These are phyloP conservation scores for Phytophthora palmivora DNA, from an alignment of 352 stramenopile genomes.

Conservation along the genomic window DNA sequence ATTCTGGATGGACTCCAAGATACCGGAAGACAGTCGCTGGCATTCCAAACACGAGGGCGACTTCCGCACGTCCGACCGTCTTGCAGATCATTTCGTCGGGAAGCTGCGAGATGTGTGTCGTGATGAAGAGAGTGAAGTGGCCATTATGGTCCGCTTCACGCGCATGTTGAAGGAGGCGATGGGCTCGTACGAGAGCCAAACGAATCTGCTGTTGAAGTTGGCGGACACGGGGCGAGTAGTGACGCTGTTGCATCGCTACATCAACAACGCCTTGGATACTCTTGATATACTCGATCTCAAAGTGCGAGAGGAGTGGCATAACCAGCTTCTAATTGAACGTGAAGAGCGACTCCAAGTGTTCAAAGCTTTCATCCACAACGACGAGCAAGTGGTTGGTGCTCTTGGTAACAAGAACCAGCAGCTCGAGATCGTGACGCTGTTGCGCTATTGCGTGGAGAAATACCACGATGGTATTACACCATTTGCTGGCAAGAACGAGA, in stretches of 20 bases:
- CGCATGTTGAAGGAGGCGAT: slow-evolving; percentile 35
- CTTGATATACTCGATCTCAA: slow-evolving; percentile 20
- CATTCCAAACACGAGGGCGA: slow-evolving; percentile 32
- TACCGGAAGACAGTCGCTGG: slow-evolving; percentile 35
- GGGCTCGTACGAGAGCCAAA: slow-evolving; percentile 43
- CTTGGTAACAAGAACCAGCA: slow-evolving; percentile 38
- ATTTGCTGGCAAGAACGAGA: slow-evolving; percentile 29
- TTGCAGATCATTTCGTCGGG: slow-evolving; percentile 36
- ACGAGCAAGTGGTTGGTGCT: slow-evolving; percentile 12
- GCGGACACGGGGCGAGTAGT: slow-evolving; percentile 39
- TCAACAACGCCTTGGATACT: slow-evolving; percentile 30
- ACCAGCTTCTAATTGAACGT: slow-evolving; percentile 25
- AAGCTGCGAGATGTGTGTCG: slow-evolving; percentile 26
- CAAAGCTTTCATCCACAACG: slow-evolving; percentile 23
- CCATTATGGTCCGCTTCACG: slow-evolving; percentile 37
- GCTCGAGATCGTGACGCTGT: slow-evolving; percentile 41
- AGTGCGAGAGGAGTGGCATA: slow-evolving; percentile 23
- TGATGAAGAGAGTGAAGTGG: slow-evolving; percentile 22
- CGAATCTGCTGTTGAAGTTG: slow-evolving; percentile 39
- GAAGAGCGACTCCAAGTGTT: slow-evolving; percentile 31
- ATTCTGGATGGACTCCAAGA: slow-evolving; percentile 44
- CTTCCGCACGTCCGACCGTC: slow-evolving; percentile 23
- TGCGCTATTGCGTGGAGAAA: slow-evolving; percentile 40
- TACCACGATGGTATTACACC: slow-evolving; percentile 31
- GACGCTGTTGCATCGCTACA: slow-evolving; percentile 37